Evolutionary conservation across 1,284 basidiomycete genomes (phyloP).

Genomic region (Spongispora temasekensis): DNA sequence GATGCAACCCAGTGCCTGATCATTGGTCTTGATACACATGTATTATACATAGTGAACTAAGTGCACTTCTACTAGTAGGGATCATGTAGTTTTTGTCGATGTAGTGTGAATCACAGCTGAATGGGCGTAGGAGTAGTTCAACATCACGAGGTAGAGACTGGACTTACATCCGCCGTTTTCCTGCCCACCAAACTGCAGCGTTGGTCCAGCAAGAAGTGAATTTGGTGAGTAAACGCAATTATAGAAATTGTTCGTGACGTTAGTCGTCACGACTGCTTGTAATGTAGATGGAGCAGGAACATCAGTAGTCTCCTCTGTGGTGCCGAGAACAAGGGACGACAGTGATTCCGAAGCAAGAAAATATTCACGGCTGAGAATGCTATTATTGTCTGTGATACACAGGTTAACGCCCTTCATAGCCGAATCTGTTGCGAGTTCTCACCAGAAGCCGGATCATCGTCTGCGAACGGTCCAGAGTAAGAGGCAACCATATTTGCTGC

Average conservation of each 20-base stretch:
- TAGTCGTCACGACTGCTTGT: neutral
- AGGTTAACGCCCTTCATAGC: neutral
- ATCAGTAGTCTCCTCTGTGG: neutral
- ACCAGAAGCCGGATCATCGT: neutral
- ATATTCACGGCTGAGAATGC: neutral
- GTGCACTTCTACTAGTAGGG: no score
- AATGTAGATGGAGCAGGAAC: neutral
- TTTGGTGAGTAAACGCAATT: conserved; percentile 5
- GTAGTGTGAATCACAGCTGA: conserved; percentile 7
- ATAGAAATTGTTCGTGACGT: neutral
- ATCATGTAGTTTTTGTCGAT: no score
- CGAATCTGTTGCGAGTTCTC: neutral
- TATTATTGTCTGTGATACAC: neutral
- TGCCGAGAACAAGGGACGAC: neutral
- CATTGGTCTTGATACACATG: no score
- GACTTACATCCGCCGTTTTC: conserved; percentile 9
- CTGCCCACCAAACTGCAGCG: conserved; percentile 5
- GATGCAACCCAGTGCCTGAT: no score
- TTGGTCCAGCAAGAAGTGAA: conserved; percentile 6
- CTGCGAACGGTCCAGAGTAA: neutral
- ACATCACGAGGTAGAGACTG: neutral
- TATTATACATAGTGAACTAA: no score
- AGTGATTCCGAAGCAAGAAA: conserved; percentile 1
- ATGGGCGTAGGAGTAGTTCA: neutral
- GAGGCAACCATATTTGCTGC: neutral